Conservation (phyloP, 2,329 filamentous ascomycete genomes). For the Botrytis aclada region DNA sequence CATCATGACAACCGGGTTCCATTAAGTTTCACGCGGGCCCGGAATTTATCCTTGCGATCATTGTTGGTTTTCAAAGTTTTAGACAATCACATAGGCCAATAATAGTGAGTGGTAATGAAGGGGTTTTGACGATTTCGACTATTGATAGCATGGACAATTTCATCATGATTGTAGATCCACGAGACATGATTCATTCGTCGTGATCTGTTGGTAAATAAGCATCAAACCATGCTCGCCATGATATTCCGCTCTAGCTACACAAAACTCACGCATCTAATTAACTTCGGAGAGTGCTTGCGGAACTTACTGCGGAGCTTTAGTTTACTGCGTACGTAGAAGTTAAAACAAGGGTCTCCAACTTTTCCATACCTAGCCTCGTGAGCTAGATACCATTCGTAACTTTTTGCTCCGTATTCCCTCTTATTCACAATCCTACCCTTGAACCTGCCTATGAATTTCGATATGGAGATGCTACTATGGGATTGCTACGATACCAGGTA, state of each 20-base stretch:
- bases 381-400: neutral
- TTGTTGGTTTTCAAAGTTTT: neutral
- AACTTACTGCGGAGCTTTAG: neutral
- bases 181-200: slow-evolving; percentile 1
- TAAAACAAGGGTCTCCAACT: neutral
- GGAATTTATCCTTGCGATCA: slow-evolving; percentile 8
- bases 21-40: slow-evolving; percentile 3
- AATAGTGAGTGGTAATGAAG: neutral
- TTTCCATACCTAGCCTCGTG: neutral
- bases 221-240: neutral
- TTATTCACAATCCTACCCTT: neutral
- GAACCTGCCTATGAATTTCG: neutral
- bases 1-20: neutral
- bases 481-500: slow-evolving; percentile 1
- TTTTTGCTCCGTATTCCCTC: neutral
- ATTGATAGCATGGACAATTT: slow-evolving; percentile 1
- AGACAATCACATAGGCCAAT: neutral
- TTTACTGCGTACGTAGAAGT: neutral
- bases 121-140: neutral
- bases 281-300: neutral
- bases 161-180: neutral
- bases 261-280: neutral
- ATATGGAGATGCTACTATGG: neutral
- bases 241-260: neutral
- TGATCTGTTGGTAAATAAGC: slow-evolving; percentile 1